phyloP scores from a whole-genome alignment of 164 flowering plant species.

The Umbilicus rupestris region DNA sequence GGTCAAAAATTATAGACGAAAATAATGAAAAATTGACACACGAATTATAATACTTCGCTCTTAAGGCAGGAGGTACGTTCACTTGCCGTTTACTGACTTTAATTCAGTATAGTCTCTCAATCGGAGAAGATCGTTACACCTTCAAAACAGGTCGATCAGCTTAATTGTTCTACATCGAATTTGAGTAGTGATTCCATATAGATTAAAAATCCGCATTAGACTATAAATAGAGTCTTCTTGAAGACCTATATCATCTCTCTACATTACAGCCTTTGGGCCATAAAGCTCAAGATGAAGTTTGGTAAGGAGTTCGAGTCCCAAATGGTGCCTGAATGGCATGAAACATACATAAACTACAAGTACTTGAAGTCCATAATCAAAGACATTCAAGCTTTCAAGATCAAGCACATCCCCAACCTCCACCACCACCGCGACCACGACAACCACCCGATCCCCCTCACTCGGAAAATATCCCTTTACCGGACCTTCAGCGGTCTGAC shows the following conservation, averaged over 20 bases:
- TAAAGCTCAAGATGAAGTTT: conserved; percentile 41
- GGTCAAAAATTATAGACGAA: too few species aligned
- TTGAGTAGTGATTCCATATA: too few species aligned
- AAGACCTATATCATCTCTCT: background rate
- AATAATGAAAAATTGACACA: too few species aligned
- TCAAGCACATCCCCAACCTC: conserved; percentile 18
- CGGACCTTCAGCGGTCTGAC: conserved; percentile 42
- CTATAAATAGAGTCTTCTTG: background rate
- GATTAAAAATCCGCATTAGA: too few species aligned
- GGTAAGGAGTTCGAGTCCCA: conserved; percentile 56
- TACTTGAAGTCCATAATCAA: conserved; percentile 30
- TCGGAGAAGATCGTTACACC: too few species aligned
- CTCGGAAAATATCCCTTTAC: conserved; percentile 23
- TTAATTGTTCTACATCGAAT: too few species aligned
- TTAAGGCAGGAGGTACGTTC: too few species aligned
- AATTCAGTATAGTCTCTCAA: too few species aligned
- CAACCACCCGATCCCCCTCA: conserved; percentile 1
- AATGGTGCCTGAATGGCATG: conserved; percentile 81
- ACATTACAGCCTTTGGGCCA: too few species aligned
- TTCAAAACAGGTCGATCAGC: too few species aligned
- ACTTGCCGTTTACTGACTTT: too few species aligned
- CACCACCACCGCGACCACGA: conserved; percentile 30
- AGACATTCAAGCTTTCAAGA: conserved; percentile 10
- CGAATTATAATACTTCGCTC: too few species aligned
- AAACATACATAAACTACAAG: conserved; percentile 55